A percentile compares a stretch with the other conserved stretches of the same genome.
These are phyloP conservation scores for Penicillium robsamsonii DNA, from an alignment of 495 filamentous ascomycete species.

Conservation along the genomic window DNA sequence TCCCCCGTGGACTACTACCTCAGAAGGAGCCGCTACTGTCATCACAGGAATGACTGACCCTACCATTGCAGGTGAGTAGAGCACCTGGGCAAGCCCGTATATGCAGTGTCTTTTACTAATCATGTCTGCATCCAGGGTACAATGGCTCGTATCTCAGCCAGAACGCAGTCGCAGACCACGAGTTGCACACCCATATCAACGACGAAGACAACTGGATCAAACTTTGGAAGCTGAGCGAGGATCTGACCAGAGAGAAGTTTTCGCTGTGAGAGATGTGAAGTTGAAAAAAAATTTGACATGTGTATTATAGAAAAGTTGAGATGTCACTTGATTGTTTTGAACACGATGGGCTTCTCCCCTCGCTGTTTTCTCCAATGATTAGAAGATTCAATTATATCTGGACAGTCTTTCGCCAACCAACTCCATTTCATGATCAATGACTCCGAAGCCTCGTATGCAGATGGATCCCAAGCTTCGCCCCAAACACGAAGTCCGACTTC, in stretches of 20 bases:
- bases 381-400: conserved; percentile 21
- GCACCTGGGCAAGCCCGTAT: neutral
- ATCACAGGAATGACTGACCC: conserved; percentile 28
- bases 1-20: conserved; percentile 16
- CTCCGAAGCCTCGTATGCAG: conserved; percentile 25
- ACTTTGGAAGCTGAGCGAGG: conserved; percentile 22
- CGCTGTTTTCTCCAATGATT: conserved; percentile 27
- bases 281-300: neutral
- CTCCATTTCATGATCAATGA: conserved; percentile 17
- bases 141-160: conserved; percentile 18
- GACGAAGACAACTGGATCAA: conserved; percentile 17
- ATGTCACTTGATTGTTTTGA: neutral
- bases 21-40: conserved; percentile 22
- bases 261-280: neutral
- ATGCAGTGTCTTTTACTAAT: neutral
- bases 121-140: neutral
- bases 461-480: conserved; percentile 28
- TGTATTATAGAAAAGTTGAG: neutral
- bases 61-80: conserved; percentile 17
- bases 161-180: conserved; percentile 19
- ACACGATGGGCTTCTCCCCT: conserved; percentile 18
- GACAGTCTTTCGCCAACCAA: conserved; percentile 20
- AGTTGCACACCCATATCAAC: conserved; percentile 19
- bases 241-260: conserved; percentile 16
- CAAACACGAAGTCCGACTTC: conserved; percentile 21